phyloP scores from a whole-genome alignment of 768 basidiomycete species.

The Ephemerocybe angulata region DNA sequence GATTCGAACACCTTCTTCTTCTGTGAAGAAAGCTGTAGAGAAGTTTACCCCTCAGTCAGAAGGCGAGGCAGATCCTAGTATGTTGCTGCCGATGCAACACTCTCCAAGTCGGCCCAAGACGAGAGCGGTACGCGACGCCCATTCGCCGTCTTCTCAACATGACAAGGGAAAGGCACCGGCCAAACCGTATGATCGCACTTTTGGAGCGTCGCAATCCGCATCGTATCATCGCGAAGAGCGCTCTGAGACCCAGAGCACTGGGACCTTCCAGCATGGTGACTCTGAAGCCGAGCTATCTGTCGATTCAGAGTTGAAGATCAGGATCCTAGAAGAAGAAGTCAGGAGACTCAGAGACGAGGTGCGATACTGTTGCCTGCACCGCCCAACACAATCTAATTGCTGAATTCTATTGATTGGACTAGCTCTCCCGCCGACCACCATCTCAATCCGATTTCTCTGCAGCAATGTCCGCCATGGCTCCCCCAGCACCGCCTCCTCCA shows the following conservation, averaged over 20 bases:
- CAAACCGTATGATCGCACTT: not conserved
- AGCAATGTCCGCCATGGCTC: conserved; percentile 24
- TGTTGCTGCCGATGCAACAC: not conserved
- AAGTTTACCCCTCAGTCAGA: conserved; percentile 32
- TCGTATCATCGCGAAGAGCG: not conserved
- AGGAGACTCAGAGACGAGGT: conserved; percentile 56
- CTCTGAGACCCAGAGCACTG: too few species aligned
- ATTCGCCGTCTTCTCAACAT: not conserved
- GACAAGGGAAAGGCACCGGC: not conserved
- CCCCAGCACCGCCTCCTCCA: conserved; percentile 43
- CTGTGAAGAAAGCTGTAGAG: conserved; percentile 47
- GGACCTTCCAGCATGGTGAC: too few species aligned
- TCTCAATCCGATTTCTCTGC: conserved; percentile 2
- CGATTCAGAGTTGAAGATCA: conserved; percentile 37
- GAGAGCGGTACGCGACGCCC: not conserved
- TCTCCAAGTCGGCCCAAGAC: not conserved
- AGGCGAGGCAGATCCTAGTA: not conserved
- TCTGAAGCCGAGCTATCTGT: conserved; percentile 47
- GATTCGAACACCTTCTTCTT: conserved; percentile 27
- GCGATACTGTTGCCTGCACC: conserved; percentile 5
- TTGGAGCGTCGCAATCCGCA: not conserved
- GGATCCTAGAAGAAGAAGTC: conserved; percentile 64
- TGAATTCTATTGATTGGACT: not conserved
- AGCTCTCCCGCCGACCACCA: conserved; percentile 46
- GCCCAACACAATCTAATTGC: not conserved